These are phyloP conservation scores for Nicotiana knightiana DNA, from an alignment of 257 asterid genomes.

Conservation along the genomic window DNA sequence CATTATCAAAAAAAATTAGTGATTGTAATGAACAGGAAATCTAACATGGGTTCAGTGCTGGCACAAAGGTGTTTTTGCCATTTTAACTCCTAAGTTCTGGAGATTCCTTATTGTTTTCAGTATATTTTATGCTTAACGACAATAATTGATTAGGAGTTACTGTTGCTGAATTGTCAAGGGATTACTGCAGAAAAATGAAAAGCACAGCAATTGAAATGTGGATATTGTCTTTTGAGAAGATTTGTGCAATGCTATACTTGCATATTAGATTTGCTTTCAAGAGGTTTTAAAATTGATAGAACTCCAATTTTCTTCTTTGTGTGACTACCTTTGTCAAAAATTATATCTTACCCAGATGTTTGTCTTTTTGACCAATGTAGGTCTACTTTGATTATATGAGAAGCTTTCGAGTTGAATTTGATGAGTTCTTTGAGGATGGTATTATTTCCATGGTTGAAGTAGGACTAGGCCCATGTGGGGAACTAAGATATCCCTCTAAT, in stretches of 20 bases:
- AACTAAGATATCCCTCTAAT: slow-evolving; percentile 73
- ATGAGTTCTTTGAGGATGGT: slow-evolving; percentile 50
- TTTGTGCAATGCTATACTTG: neutral
- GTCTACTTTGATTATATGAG: slow-evolving; percentile 83
- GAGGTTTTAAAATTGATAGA: neutral
- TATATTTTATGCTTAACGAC: neutral
- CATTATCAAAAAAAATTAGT: neutral
- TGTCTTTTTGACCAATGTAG: slow-evolving; percentile 22
- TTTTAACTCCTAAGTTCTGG: neutral
- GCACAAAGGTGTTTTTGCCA: neutral
- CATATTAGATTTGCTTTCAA: neutral
- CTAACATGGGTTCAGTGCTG: neutral
- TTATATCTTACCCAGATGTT: neutral
- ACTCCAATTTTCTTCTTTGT: neutral
- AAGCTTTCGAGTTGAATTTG: slow-evolving; percentile 73
- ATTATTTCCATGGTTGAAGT: slow-evolving; percentile 66
- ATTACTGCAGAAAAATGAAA: neutral
- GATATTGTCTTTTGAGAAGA: neutral
- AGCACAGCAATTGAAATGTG: neutral
- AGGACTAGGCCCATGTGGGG: slow-evolving; percentile 88
- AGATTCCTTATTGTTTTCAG: neutral
- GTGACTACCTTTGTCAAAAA: neutral
- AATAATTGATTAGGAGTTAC: neutral
- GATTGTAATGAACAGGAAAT: neutral
- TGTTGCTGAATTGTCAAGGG: neutral